Evolutionary conservation across 805 yeast genomes (phyloP).

Genomic region (Ogataea pignaliae): DNA sequence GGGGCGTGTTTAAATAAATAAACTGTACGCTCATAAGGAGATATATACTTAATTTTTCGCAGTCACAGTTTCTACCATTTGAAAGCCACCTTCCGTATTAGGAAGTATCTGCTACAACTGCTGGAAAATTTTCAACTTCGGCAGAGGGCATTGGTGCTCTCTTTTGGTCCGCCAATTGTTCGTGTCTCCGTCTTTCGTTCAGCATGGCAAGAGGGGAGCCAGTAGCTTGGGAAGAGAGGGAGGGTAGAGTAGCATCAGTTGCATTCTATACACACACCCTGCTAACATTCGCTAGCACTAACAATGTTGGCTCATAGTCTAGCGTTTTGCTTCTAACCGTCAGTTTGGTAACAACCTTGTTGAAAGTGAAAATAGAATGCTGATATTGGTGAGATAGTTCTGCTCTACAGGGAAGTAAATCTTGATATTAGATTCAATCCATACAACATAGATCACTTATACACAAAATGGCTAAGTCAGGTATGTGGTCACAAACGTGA

Average conservation of each 20-base stretch:
- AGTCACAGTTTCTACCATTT: neutral
- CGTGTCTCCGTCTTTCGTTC: no score
- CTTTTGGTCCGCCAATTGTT: neutral
- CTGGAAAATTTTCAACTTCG: conserved; percentile 2
- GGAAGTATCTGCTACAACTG: neutral
- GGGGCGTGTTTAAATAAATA: neutral
- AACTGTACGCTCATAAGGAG: neutral
- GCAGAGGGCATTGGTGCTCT: no score
- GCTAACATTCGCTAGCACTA: no score
- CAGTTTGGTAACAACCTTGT: no score
- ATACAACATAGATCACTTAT: conserved; percentile 5
- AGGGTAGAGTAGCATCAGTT: neutral
- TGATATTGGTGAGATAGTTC: no score
- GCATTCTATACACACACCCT: neutral
- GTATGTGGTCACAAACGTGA: conserved; percentile 38
- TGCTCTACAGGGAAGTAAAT: no score
- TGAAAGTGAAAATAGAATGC: no score
- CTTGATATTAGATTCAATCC: no score
- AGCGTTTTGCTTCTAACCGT: no score
- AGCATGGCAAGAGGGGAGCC: no score
- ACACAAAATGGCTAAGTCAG: conserved; percentile 58
- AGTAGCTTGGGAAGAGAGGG: no score
- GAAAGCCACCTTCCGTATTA: neutral
- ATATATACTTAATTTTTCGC: neutral
- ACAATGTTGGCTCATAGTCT: no score